Evolutionary conservation across 2,329 filamentous ascomycete species (phyloP).

Genomic region (Metarhizium humberi): DNA sequence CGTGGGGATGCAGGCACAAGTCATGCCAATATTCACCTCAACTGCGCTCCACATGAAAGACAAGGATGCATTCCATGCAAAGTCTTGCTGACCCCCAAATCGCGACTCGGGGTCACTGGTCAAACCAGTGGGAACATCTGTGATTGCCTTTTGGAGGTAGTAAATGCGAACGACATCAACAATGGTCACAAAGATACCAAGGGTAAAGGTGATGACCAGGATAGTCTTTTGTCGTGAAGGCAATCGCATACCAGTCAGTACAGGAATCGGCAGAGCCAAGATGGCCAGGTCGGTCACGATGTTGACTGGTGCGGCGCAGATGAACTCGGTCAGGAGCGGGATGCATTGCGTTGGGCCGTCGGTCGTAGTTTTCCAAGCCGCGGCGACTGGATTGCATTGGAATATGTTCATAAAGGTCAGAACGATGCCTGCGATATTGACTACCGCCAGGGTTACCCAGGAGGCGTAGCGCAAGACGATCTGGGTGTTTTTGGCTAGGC

Average conservation of each 20-base stretch:
- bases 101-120: slow-evolving; percentile 29
- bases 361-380: slow-evolving; percentile 48
- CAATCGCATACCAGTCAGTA: slow-evolving; percentile 76
- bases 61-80: slow-evolving; percentile 67
- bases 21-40: slow-evolving; percentile 84
- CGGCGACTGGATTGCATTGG: slow-evolving; percentile 68
- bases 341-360: slow-evolving; percentile 35
- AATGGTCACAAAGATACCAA: slow-evolving; percentile 79
- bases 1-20: slow-evolving; percentile 86
- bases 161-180: slow-evolving; percentile 86
- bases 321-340: slow-evolving; percentile 52
- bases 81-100: slow-evolving; percentile 44
- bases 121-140: slow-evolving; percentile 26
- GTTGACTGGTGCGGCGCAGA: slow-evolving; percentile 78
- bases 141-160: slow-evolving; percentile 70
- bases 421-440: slow-evolving; percentile 69
- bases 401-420: slow-evolving; percentile 82
- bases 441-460: slow-evolving; percentile 66
- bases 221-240: slow-evolving; percentile 83
- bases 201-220: slow-evolving; percentile 73
- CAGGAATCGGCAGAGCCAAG: slow-evolving; percentile 77
- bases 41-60: slow-evolving; percentile 92
- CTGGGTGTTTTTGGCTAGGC: slow-evolving; percentile 68
- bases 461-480: slow-evolving; percentile 71
- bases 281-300: slow-evolving; percentile 86